These are phyloP conservation scores for Fusarium sp. DNA, from an alignment of 2,329 filamentous ascomycete genomes.

Conservation along the genomic window DNA sequence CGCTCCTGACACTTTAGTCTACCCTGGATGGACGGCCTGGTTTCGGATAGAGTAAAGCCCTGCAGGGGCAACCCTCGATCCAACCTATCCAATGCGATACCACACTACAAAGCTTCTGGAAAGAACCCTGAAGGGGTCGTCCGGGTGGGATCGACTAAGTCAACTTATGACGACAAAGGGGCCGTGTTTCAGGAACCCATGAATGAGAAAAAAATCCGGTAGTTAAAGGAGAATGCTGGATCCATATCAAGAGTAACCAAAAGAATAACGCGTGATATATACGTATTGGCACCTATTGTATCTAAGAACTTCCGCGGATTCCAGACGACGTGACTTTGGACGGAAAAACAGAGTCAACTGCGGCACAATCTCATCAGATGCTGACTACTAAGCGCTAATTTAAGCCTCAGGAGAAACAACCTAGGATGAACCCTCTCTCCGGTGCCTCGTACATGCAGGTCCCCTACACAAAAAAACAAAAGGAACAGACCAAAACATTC, in stretches of 20 bases:
- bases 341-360: neutral
- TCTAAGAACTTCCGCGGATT: neutral
- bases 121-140: conserved; percentile 8
- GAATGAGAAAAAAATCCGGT: conserved; percentile 14
- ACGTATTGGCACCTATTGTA: neutral
- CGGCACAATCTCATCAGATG: conserved; percentile 9
- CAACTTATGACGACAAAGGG: conserved; percentile 26
- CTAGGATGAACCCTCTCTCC: neutral
- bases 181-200: conserved; percentile 24
- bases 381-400: neutral
- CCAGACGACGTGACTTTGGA: neutral
- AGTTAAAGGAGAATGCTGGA: conserved; percentile 1
- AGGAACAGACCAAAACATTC: neutral
- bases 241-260: conserved; percentile 10
- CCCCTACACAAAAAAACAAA: neutral
- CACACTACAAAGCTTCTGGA: conserved; percentile 21
- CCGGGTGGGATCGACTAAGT: conserved; percentile 25
- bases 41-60: conserved; percentile 18
- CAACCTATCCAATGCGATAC: neutral
- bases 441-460: neutral
- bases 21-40: conserved; percentile 1
- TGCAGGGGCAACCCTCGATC: neutral
- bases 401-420: neutral
- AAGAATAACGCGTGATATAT: neutral
- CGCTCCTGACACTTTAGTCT: conserved; percentile 2